A percentile compares a stretch with the other conserved stretches of the same genome.
Evolutionary conservation across 352 stramenopile genomes (phyloP).

Genomic region (Pythium sp.): DNA sequence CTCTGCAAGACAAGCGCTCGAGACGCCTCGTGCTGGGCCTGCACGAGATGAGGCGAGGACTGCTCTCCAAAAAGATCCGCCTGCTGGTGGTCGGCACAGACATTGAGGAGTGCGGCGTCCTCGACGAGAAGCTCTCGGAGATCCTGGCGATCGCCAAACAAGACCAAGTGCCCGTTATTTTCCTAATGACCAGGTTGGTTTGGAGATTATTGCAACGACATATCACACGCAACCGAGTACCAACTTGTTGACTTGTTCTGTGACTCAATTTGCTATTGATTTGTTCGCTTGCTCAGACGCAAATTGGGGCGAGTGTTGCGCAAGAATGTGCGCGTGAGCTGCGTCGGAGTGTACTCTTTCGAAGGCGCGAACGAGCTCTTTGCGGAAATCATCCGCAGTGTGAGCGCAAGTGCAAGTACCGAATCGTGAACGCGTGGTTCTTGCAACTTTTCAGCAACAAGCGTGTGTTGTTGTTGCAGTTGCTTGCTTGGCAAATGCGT

Average conservation of each 20-base stretch:
- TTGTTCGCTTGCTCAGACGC: constrained; percentile 42
- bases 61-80: constrained; percentile 10
- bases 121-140: constrained; percentile 14
- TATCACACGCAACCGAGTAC: neutral
- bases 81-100: constrained; percentile 16
- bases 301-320: constrained; percentile 89
- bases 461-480: neutral
- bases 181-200: constrained; percentile 15
- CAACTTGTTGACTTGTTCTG: neutral
- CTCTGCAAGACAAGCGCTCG: constrained; percentile 17
- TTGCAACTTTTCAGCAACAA: neutral
- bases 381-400: constrained; percentile 28
- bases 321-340: constrained; percentile 93
- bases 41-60: constrained; percentile 14
- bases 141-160: constrained; percentile 11
- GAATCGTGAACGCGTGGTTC: neutral
- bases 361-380: constrained; percentile 93
- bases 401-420: neutral
- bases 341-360: constrained; percentile 93
- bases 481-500: neutral
- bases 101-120: constrained; percentile 12
- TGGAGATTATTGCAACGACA: neutral
- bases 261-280: neutral
- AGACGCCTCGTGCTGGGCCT: constrained; percentile 18
- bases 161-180: constrained; percentile 12